phyloP scores from a whole-genome alignment of 257 asterid genomes.

The Nicotiana noctiflora region DNA sequence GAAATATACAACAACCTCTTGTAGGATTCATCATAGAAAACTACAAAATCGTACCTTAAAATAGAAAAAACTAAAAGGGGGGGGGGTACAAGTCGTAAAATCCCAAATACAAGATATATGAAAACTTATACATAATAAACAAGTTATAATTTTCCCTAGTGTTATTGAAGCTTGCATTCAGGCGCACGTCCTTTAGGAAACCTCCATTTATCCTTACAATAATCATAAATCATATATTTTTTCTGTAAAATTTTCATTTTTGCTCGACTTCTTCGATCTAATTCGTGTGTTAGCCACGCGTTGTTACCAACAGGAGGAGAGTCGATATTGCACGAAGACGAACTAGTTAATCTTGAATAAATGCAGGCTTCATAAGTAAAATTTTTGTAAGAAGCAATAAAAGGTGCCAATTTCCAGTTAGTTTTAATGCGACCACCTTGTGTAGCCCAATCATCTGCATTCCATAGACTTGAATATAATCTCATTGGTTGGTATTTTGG shows the following conservation, averaged over 20 bases:
- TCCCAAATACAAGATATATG: not conserved
- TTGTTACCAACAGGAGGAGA: conserved; percentile 11
- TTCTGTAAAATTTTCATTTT: conserved; percentile 46
- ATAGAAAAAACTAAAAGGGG: not conserved
- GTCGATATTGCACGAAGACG: conserved; percentile 27
- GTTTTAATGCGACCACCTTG: conserved; percentile 69
- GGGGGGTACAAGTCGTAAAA: not conserved
- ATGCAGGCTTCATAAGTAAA: conserved; percentile 46
- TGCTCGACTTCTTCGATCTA: conserved; percentile 32
- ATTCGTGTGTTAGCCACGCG: conserved; percentile 33
- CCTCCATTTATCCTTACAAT: conserved; percentile 66
- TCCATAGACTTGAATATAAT: conserved; percentile 67
- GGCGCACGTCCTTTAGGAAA: conserved; percentile 58
- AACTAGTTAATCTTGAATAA: conserved; percentile 41
- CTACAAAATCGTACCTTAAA: not conserved
- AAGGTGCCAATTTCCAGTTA: conserved; percentile 70
- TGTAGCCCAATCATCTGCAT: conserved; percentile 81
- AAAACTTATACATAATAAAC: not conserved
- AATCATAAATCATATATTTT: conserved; percentile 62
- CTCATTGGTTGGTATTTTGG: conserved; percentile 68
- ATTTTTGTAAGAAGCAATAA: conserved; percentile 54
- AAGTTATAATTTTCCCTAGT: not conserved
- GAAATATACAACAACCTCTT: not conserved
- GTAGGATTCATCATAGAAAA: not conserved
- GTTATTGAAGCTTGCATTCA: conserved; percentile 38